Conservation (phyloP, 208 protist genomes). For the Crithidia expoeki region DNA sequence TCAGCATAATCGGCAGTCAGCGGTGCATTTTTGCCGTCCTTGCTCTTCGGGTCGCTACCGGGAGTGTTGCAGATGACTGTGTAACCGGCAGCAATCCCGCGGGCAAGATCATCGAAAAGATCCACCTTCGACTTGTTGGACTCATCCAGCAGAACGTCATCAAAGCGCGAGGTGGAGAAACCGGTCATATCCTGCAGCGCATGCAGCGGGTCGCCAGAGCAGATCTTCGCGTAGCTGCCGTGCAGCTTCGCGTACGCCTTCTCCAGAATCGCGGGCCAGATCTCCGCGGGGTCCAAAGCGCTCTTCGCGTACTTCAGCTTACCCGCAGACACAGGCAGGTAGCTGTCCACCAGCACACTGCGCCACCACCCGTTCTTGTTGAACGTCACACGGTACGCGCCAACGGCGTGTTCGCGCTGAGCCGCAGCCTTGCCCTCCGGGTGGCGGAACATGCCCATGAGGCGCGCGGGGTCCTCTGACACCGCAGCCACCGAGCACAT, state of each 20-base stretch:
- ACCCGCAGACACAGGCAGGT: slow-evolving; percentile 47
- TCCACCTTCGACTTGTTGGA: no score
- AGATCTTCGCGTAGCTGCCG: slow-evolving; percentile 75
- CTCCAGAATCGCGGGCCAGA: slow-evolving; percentile 81
- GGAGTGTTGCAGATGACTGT: slow-evolving; percentile 82
- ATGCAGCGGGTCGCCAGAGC: slow-evolving; percentile 54
- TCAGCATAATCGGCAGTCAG: slow-evolving; percentile 39
- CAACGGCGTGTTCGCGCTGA: slow-evolving; percentile 20
- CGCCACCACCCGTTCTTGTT: slow-evolving; percentile 63
- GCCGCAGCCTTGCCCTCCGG: slow-evolving; percentile 20
- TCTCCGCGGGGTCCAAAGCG: slow-evolving; percentile 48
- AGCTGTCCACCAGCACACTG: slow-evolving; percentile 52
- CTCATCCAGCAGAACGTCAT: no score
- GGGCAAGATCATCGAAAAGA: slow-evolving; percentile 60
- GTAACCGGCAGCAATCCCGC: slow-evolving; percentile 46
- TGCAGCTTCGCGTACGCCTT: slow-evolving; percentile 89
- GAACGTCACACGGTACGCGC: slow-evolving; percentile 52
- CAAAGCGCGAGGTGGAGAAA: slow-evolving; percentile 48
- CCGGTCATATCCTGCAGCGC: slow-evolving; percentile 71
- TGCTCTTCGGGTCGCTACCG: slow-evolving; percentile 43
- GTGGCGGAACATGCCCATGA: slow-evolving; percentile 41
- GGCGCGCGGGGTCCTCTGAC: slow-evolving; percentile 34
- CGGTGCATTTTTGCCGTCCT: slow-evolving; percentile 30
- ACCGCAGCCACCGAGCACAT: slow-evolving; percentile 42
- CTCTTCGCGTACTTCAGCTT: slow-evolving; percentile 42